Evolutionary conservation across 306 rosid genomes (phyloP).

Genomic region (Cucurbita moschata): DNA sequence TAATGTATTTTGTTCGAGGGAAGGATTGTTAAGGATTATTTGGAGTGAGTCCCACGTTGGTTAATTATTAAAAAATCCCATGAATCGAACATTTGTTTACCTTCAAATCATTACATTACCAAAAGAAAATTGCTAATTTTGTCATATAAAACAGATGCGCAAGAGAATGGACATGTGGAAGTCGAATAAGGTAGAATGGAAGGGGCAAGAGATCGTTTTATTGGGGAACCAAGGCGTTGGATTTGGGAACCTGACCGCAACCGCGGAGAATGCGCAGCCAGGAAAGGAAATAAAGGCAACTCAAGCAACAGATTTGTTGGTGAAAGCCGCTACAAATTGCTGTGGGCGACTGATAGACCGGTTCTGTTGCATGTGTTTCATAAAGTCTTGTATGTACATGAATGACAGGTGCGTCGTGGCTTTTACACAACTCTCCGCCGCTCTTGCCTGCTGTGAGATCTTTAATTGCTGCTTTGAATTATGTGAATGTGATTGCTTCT

Average conservation of each 20-base stretch:
- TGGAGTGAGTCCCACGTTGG: too few species aligned
- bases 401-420: conserved; percentile 49
- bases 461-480: conserved; percentile 68
- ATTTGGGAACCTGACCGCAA: conserved; percentile 64
- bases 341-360: conserved; percentile 26
- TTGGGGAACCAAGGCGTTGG: conserved; percentile 52
- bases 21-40: too few species aligned
- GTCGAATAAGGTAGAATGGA: conserved; percentile 15
- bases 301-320: conserved; percentile 27
- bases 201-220: conserved; percentile 22
- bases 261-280: conserved; percentile 34
- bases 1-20: too few species aligned
- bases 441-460: conserved; percentile 67
- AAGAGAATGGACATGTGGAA: conserved; percentile 21
- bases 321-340: conserved; percentile 52
- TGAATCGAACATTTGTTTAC: too few species aligned
- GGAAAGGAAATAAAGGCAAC: conserved; percentile 47
- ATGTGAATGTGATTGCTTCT: conserved; percentile 27
- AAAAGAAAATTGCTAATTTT: too few species aligned
- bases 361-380: conserved; percentile 63
- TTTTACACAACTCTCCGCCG: conserved; percentile 61
- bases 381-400: conserved; percentile 31
- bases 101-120: background rate
- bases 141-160: conserved; percentile 28
- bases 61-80: too few species aligned